A percentile compares a stretch with the other conserved stretches of the same genome.
Conservation (phyloP, 2,329 filamentous ascomycete genomes). For the Neurospora crassa region DNA sequence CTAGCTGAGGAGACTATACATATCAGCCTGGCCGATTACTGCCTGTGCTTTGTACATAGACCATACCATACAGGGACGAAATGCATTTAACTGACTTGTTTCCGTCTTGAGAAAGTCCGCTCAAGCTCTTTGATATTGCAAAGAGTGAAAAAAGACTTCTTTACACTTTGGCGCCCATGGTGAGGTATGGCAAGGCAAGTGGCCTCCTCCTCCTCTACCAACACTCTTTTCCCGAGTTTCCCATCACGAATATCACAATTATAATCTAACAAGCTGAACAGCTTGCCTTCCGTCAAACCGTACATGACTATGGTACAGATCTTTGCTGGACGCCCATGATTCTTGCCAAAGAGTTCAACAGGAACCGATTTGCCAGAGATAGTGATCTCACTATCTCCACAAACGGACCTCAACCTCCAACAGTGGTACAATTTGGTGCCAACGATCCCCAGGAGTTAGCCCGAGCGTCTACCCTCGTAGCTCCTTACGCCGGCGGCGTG, state of each 20-base stretch:
- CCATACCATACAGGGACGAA: neutral
- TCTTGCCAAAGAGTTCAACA: conserved; percentile 59
- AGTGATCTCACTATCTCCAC: conserved; percentile 57
- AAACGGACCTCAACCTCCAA: conserved; percentile 40
- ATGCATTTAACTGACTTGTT: neutral
- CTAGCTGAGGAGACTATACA: neutral
- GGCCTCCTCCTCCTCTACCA: neutral
- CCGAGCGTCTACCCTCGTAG: conserved; percentile 51
- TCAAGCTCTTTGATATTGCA: conserved; percentile 49
- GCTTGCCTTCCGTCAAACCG: conserved; percentile 61
- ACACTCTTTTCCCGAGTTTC: neutral
- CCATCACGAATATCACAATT: neutral
- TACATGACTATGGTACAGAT: conserved; percentile 54
- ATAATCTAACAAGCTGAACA: conserved; percentile 23
- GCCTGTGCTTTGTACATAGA: neutral
- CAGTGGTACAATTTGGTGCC: conserved; percentile 59
- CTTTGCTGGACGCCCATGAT: conserved; percentile 67
- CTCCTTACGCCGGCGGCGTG: conserved; percentile 52
- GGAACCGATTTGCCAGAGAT: conserved; percentile 48
- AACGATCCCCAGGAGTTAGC: conserved; percentile 52
- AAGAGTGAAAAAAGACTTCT: conserved; percentile 42
- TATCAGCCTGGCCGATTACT: neutral
- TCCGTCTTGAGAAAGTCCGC: conserved; percentile 31
- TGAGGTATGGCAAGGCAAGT: conserved; percentile 50
- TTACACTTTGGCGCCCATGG: conserved; percentile 58